phyloP scores from a whole-genome alignment of 495 filamentous ascomycete species.

The Talaromyces proteolyticus region DNA sequence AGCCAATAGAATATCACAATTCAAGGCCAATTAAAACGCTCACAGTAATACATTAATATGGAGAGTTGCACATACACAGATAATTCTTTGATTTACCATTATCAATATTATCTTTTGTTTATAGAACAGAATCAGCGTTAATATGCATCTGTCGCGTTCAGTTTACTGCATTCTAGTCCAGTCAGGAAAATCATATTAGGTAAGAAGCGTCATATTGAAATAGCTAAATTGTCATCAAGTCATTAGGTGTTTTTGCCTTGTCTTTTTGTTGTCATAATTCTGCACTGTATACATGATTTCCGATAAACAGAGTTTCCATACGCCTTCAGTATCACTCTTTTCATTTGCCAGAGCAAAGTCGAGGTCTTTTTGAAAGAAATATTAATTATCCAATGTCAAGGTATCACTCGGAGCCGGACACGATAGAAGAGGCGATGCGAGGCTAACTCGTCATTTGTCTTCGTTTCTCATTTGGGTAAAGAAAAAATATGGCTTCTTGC shows the following conservation, averaged over 20 bases:
- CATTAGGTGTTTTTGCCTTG: neutral
- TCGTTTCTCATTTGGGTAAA: neutral
- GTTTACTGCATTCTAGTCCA: no score
- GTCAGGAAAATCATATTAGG: no score
- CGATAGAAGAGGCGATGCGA: constrained; percentile 1
- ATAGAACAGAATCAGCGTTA: no score
- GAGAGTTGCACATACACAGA: no score
- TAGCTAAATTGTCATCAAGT: neutral
- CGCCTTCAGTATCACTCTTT: neutral
- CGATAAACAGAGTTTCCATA: neutral
- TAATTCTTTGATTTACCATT: no score
- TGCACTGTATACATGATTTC: constrained; percentile 7
- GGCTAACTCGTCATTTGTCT: no score
- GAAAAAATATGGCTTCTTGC: neutral
- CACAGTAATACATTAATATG: no score
- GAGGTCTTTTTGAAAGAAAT: no score
- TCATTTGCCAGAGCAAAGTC: neutral
- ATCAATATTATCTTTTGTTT: no score
- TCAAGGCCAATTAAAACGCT: no score
- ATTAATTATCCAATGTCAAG: constrained; percentile 2
- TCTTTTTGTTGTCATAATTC: constrained; percentile 4
- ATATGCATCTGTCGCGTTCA: no score
- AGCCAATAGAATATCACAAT: no score
- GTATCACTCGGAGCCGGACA: constrained; percentile 8
- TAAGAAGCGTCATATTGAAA: neutral